A percentile compares a stretch with the other conserved stretches of the same genome.
Evolutionary conservation across 371 early-diverging fungal species (phyloP).

Genomic region (Sporodiniella umbellata): DNA sequence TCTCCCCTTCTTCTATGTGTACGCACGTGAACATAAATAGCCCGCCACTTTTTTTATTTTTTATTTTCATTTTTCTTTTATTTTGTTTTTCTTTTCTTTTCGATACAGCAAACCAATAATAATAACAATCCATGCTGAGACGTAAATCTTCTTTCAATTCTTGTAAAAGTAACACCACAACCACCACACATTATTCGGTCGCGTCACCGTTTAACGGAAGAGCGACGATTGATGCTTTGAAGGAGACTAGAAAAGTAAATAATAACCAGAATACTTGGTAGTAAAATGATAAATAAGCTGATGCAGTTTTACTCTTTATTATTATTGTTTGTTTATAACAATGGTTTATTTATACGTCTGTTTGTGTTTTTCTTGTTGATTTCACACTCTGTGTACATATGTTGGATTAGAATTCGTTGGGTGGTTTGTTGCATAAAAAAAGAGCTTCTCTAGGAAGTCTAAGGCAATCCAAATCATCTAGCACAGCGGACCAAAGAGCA

Average conservation of each 20-base stretch:
- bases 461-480: conserved; percentile 37
- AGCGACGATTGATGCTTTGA: conserved; percentile 16
- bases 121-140: conserved; percentile 17
- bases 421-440: conserved; percentile 28
- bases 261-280: not conserved
- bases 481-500: conserved; percentile 29
- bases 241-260: conserved; percentile 18
- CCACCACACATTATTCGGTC: not conserved
- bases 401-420: conserved; percentile 13
- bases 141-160: conserved; percentile 20
- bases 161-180: conserved; percentile 4
- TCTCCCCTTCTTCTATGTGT: not conserved
- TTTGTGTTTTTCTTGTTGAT: too few relatives aligned
- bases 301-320: too few relatives aligned
- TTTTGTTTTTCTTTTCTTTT: not conserved
- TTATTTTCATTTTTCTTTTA: not conserved
- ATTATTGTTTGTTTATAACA: too few relatives aligned
- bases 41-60: not conserved
- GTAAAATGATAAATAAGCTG: not conserved
- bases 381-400: too few relatives aligned
- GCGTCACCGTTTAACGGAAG: conserved; percentile 13
- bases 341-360: not conserved
- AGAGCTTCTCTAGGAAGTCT: conserved; percentile 36
- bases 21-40: not conserved
- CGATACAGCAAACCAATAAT: too few relatives aligned